Base-by-base conservation (phyloP, 2,329 filamentous ascomycete genomes). In the Trichoderma harzianum region DNA sequence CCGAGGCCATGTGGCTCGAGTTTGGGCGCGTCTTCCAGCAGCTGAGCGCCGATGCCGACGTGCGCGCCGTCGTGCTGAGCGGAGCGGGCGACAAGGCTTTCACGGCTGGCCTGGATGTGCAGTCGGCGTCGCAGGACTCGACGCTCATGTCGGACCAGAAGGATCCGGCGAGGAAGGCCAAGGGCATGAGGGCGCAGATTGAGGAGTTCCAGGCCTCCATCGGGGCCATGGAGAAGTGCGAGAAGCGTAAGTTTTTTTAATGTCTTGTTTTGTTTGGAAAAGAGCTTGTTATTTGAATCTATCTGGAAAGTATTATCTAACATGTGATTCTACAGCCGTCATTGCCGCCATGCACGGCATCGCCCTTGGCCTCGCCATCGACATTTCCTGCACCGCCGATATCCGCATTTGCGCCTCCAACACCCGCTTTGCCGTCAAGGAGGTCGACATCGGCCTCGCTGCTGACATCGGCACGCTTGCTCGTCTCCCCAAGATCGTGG, bases 51-150 rank as follows among this genome's bases (percentile, higher is more conserved):
- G 92, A 95, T 82, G 84, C 91, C 0, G 86, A 91, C 53, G 88
- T 97, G 70, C 92, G 95, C 74, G 90, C 88, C 74, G 87, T 98
- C 71, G 83, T 98, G 73, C 86, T 98, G 76, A 93, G 92, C 30
- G 94, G 93, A 69, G 91, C 92, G 24, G 95, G 95, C 53, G 90
- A 93, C 58, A 89, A 90, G 75, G 95, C 93, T 34, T 98, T 98
- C 84, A 95, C 93, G 2, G 87, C 93, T 0, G 95, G 95, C 0
- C 84, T 98, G 24, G 95, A 98, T 80, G 91, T 98, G 66, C 86
- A 91, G 78, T 90, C 91, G 8, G 91, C 92, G 14, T 86, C 86
- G 14, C 77, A 89, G 76, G 85, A 85, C 39, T 81, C 84, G 1
- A 77, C 88, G 24, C 77, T 88, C 34, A 75, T 75, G 4, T 77